A percentile compares a stretch with the other conserved stretches of the same genome.
These are phyloP conservation scores for Onygenales sp. DNA, from an alignment of 2,329 filamentous ascomycete genomes.

Conservation along the genomic window DNA sequence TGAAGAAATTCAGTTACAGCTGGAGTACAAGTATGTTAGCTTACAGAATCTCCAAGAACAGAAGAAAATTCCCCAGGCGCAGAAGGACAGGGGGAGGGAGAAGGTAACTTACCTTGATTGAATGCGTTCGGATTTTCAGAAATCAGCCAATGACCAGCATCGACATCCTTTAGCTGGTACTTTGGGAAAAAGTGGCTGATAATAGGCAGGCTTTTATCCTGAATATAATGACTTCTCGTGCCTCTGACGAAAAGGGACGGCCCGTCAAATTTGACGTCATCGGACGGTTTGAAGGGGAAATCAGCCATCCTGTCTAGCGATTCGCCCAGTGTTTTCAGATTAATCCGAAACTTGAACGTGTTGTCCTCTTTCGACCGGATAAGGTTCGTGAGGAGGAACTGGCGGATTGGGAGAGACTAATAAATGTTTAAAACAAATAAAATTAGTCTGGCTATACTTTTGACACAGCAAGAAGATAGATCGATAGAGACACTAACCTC, in stretches of 20 bases:
- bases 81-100: conserved; percentile 1
- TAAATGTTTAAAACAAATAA: conserved; percentile 5
- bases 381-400: conserved; percentile 87
- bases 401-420: conserved; percentile 64
- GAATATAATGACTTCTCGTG: conserved; percentile 20
- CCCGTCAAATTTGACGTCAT: conserved; percentile 58
- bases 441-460: conserved; percentile 9
- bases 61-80: conserved; percentile 18
- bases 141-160: conserved; percentile 79
- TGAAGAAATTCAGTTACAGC: conserved; percentile 2
- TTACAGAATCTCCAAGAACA: conserved; percentile 44
- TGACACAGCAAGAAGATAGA: not conserved
- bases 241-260: conserved; percentile 60
- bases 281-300: conserved; percentile 77
- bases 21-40: not conserved
- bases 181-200: conserved; percentile 59
- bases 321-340: conserved; percentile 59
- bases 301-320: conserved; percentile 69
- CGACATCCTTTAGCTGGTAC: conserved; percentile 63
- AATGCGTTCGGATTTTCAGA: conserved; percentile 80
- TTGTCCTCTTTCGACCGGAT: conserved; percentile 44
- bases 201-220: conserved; percentile 19
- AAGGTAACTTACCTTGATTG: conserved; percentile 50
- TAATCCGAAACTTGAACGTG: conserved; percentile 66
- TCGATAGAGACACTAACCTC: conserved; percentile 34